These are phyloP conservation scores for Diphasiastrum complanatum DNA, from an alignment of 83 land plant genomes.

Conservation along the genomic window DNA sequence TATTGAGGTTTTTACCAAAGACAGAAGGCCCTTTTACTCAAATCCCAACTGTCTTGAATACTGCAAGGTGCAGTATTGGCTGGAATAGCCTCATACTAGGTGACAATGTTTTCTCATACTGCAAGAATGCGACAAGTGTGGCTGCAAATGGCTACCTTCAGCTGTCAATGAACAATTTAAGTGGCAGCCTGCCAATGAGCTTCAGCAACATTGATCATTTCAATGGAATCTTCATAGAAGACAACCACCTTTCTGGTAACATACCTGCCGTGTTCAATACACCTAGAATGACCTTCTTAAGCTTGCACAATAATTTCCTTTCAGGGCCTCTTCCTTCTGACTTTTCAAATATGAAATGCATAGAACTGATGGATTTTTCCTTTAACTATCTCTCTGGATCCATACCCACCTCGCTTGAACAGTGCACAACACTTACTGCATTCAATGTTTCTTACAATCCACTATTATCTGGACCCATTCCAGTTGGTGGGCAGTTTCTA, in stretches of 20 bases:
- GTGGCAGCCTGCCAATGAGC: constrained; percentile 32
- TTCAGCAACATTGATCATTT: constrained; percentile 33
- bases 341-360: constrained; percentile 31
- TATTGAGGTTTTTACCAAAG: too few species aligned
- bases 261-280: constrained; percentile 39
- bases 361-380: constrained; percentile 40
- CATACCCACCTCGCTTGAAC: too few species aligned
- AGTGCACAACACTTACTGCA: too few species aligned
- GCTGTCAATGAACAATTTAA: constrained; percentile 32
- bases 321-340: constrained; percentile 47
- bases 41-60: too few species aligned
- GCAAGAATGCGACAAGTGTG: constrained; percentile 19
- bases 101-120: constrained; percentile 35
- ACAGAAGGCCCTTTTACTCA: too few species aligned
- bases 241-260: constrained; percentile 38
- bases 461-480: too few species aligned
- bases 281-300: constrained; percentile 31
- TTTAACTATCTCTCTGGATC: constrained; percentile 42
- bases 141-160: constrained; percentile 21
- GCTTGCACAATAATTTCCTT: constrained; percentile 37
- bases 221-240: constrained; percentile 30
- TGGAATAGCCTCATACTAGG: constrained; percentile 16
- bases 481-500: too few species aligned
- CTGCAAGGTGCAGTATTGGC: too few species aligned
- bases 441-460: too few species aligned